phyloP scores from a whole-genome alignment of 1,284 basidiomycete genomes.

The Pterula multifida region DNA sequence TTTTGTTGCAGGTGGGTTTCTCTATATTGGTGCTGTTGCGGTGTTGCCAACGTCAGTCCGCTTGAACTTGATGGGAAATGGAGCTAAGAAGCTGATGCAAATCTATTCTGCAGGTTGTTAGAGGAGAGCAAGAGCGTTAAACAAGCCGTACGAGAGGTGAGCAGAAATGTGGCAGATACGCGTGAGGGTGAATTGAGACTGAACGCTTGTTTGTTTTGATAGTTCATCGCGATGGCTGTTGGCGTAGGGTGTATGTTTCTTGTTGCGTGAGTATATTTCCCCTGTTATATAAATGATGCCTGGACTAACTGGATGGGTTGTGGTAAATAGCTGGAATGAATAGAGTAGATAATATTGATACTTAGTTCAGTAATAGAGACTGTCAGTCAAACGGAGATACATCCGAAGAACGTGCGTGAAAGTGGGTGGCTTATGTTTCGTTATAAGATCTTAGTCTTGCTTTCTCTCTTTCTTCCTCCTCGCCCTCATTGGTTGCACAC shows the following conservation, averaged over 20 bases:
- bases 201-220: constrained; percentile 13
- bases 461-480: constrained; percentile 7
- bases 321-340: constrained; percentile 67
- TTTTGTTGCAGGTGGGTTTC: constrained; percentile 85
- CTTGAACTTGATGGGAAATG: too few relatives aligned
- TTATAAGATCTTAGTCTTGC: constrained; percentile 3
- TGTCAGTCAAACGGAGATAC: neutral
- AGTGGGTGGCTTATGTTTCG: too few relatives aligned
- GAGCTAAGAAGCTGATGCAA: constrained; percentile 5
- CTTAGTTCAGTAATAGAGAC: neutral
- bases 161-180: constrained; percentile 1
- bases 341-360: constrained; percentile 23
- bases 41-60: constrained; percentile 81
- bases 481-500: constrained; percentile 5
- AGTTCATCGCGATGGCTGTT: constrained; percentile 85
- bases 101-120: constrained; percentile 44
- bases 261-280: constrained; percentile 58
- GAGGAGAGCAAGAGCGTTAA: constrained; percentile 76
- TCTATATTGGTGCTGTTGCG: constrained; percentile 85
- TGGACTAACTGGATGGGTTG: constrained; percentile 9
- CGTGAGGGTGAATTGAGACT: constrained; percentile 11
- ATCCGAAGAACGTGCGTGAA: constrained; percentile 27
- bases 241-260: constrained; percentile 82
- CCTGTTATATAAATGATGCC: constrained; percentile 10
- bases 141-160: constrained; percentile 78